phyloP scores from a whole-genome alignment of 345 rosid genomes.

The Odontarrhena argentea region DNA sequence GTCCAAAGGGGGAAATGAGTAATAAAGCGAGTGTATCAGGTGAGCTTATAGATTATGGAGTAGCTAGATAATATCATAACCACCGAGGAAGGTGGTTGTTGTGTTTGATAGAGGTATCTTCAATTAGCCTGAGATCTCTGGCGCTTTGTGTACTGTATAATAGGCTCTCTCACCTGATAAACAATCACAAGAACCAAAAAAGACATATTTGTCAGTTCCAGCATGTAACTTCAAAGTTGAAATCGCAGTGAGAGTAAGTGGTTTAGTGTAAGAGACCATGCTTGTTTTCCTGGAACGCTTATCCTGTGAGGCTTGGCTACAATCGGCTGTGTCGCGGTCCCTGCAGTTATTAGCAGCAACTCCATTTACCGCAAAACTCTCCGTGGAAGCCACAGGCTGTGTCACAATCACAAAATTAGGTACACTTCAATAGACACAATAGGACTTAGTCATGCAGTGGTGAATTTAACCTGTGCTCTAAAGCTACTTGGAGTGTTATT shows the following conservation, averaged over 20 bases:
- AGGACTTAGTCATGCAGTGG: conserved; percentile 9
- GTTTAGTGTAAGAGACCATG: conserved; percentile 53
- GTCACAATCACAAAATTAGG: conserved; percentile 16
- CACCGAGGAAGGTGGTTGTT: conserved; percentile 24
- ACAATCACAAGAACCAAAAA: conserved; percentile 1
- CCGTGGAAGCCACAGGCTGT: conserved; percentile 86
- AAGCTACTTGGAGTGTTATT: conserved; percentile 74
- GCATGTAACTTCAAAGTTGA: not conserved
- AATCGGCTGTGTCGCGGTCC: conserved; percentile 45
- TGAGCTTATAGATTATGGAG: not conserved
- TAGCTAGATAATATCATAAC: conserved; percentile 1
- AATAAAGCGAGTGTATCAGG: not conserved
- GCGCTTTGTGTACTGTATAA: conserved; percentile 72
- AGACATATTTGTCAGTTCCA: not conserved
- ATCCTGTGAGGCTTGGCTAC: conserved; percentile 66
- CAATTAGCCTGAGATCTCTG: conserved; percentile 67
- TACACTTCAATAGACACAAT: conserved; percentile 6
- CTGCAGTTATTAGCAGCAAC: conserved; percentile 40
- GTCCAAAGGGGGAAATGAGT: not conserved
- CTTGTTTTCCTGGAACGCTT: conserved; percentile 77
- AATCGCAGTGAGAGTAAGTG: not conserved
- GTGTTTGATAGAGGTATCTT: conserved; percentile 20
- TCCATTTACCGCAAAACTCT: conserved; percentile 61
- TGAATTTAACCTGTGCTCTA: conserved; percentile 57
- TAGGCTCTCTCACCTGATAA: conserved; percentile 90